Base-by-base conservation (phyloP, 208 protist genomes). In the Leishmania aethiopica region DNA sequence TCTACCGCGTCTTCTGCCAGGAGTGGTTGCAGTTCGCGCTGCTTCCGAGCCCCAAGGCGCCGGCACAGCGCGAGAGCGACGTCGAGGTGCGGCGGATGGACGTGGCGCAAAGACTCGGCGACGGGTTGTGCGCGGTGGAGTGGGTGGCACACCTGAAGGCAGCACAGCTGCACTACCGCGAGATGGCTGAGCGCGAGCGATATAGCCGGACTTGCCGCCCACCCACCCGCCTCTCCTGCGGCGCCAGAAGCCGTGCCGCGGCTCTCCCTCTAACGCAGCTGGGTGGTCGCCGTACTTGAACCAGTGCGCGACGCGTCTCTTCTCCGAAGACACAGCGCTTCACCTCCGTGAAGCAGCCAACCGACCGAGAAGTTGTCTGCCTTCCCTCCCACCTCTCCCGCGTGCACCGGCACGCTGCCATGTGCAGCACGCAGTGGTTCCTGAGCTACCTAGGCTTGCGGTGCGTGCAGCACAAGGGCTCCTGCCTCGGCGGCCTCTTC, bases 341-440 rank as follows among this genome's bases (percentile, higher is more conserved):
- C 45, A 83, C 82, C 25, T 75, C 83, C 73, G 40, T 60, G 59
- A 78, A 86, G 71, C 49, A 74, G 32, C 32, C 28, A 11, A 70
- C 69, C 0, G 83, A 86, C 55, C 67, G 72, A n/a, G 78, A 86
- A 70, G 82, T 87, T 32, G 78, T 83, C n/a, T 87, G 87, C 62
- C 19, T 90, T 51, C 75, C 84, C 3, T 88, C 87, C 4, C 47
- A 80, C 47, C 60, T 81, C 15, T 32, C 64, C n/a, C 84, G 77
- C 25, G 82, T 82, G 17, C 74, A 69, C 40, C 37, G 59, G 22
- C 64, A 78, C 32, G 74, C 87, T 0, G 51, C 82, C 28, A 69
- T 90, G 84, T 90, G 85, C 74, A 37, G 45, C 49, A 91, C 84
- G 22, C 75, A 85, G 66, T 89, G 88, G 88, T 78, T 89, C 59